Evolutionary conservation across 2,329 filamentous ascomycete species (phyloP), one percentile per base, ranked within the genome.

Genomic region (Trichoderma sp.): DNA sequence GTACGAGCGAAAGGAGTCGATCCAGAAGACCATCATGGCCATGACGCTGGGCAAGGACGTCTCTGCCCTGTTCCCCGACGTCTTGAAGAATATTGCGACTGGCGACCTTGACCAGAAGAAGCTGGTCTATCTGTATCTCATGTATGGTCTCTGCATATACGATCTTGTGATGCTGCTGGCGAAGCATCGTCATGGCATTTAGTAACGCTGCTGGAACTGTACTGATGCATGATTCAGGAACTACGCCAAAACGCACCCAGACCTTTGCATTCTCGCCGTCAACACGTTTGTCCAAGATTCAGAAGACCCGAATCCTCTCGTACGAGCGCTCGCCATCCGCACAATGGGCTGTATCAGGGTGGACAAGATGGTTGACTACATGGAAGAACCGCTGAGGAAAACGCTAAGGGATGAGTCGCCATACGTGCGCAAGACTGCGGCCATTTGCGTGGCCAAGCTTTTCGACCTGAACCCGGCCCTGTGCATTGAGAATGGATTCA

Each of bases 11-110:
- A 99, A 99, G 82, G 96, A 99, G 84, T 92, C 96, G 28, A 99
- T 99, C 75, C 96, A 99, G 80, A 98, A 97, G 86, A 99, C 96
- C 73, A 99, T 99, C 83, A 98, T 98, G 94, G 94, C 96, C 79
- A 99, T 99, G 96, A 99, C 96, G 1, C 81, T 99, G 75, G 96
- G 96, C 80, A 99, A 99, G 82, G 96, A 99, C 82, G 96, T 99
- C 70, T 99, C 96, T 66, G 92, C 94, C 68, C 84, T 99, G 72
- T 99, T 99, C 79, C 96, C 96, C 2, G 96, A 99, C 78, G 96
- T 99, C 39, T 85, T 99, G 72, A 99, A 99, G 87, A 99, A 99
- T 78, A 99, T 99, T 81, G 96, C 96, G 69, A 99, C 96, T 1
- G 85, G 83, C 56, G 96, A 99, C 77, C 83, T 99, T 72, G 96